Conservation (phyloP, 257 asterid genomes). For the Solanum tarijense region DNA sequence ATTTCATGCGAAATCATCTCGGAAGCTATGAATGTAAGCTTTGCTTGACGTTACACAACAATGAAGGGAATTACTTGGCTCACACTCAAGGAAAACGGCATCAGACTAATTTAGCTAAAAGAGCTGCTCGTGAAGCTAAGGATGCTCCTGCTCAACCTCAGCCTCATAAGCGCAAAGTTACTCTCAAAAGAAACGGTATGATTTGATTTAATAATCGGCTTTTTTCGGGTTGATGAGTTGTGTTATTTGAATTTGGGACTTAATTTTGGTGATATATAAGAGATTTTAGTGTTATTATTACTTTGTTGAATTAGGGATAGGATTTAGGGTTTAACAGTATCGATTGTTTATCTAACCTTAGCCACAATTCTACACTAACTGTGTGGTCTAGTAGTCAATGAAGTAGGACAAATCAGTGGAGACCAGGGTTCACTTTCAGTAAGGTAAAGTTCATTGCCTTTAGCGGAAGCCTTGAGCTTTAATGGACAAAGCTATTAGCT, state of each 20-base stretch:
- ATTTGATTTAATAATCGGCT: neutral
- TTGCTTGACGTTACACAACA: conserved; percentile 89
- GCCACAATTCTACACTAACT: neutral
- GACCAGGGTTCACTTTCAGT: neutral
- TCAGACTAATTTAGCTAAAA: conserved; percentile 94
- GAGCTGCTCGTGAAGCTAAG: conserved; percentile 98
- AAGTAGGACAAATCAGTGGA: neutral
- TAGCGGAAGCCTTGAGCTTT: neutral
- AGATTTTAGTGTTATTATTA: neutral
- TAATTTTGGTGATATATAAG: neutral
- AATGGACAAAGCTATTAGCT: neutral
- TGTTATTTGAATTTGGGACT: neutral
- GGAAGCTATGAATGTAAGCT: conserved; percentile 98
- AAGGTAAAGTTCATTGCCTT: neutral
- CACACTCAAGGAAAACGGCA: conserved; percentile 98
- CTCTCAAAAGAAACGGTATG: conserved; percentile 60
- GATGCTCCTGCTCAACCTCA: conserved; percentile 98
- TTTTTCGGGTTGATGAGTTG: neutral
- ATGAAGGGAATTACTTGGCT: conserved; percentile 96
- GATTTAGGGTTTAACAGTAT: neutral
- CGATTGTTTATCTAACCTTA: neutral
- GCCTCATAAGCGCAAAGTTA: conserved; percentile 85
- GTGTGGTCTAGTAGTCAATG: neutral
- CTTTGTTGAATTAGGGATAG: neutral
- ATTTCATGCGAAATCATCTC: conserved; percentile 95